These are phyloP conservation scores for Phytophthora megakarya DNA, from an alignment of 352 stramenopile species.

Conservation along the genomic window DNA sequence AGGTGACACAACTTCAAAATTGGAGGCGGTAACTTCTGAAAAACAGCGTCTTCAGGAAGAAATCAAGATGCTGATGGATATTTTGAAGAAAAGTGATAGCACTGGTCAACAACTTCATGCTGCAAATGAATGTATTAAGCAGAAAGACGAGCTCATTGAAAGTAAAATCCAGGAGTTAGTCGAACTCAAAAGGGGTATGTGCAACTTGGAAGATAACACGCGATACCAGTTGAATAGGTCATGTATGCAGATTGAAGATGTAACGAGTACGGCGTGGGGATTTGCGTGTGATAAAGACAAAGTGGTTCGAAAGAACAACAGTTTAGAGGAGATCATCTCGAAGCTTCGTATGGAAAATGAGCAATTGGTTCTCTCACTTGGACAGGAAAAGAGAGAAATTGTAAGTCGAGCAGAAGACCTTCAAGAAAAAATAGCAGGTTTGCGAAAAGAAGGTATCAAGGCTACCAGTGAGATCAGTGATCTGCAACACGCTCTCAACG, in stretches of 20 bases:
- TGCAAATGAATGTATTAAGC: constrained; percentile 22
- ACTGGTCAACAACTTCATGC: constrained; percentile 18
- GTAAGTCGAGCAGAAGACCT: constrained; percentile 24
- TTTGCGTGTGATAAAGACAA: constrained; percentile 13
- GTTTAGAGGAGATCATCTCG: constrained; percentile 5
- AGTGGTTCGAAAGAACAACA: neutral
- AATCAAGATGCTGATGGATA: constrained; percentile 12
- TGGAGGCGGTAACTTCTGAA: constrained; percentile 19
- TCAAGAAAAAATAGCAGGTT: constrained; percentile 31
- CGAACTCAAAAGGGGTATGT: constrained; percentile 4
- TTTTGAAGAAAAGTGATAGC: constrained; percentile 13
- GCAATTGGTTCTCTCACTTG: constrained; percentile 24
- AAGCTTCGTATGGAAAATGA: constrained; percentile 28
- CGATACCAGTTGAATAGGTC: constrained; percentile 12
- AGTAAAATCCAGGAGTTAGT: constrained; percentile 19
- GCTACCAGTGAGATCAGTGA: constrained; percentile 22
- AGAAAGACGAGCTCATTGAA: constrained; percentile 19
- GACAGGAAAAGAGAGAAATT: constrained; percentile 32
- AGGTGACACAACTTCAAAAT: constrained; percentile 8
- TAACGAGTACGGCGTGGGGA: neutral
- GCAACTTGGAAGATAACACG: constrained; percentile 12
- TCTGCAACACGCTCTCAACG: constrained; percentile 25
- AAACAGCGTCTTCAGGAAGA: constrained; percentile 26
- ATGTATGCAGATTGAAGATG: constrained; percentile 25
- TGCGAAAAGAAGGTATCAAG: constrained; percentile 23